Evolutionary conservation across 345 rosid species (phyloP).

Genomic region (Combretum micranthum): DNA sequence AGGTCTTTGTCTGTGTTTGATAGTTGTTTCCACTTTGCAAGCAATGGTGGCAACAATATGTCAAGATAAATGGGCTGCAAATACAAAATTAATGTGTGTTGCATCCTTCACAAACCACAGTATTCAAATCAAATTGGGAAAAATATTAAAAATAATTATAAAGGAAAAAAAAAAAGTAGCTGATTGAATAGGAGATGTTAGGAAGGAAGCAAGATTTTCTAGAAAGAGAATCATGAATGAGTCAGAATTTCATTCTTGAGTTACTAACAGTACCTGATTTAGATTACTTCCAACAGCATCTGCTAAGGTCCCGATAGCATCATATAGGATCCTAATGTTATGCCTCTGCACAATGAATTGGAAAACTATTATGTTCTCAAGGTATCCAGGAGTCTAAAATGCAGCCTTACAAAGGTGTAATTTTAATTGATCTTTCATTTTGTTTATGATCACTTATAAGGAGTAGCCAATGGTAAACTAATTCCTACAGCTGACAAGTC

Average conservation of each 20-base stretch:
- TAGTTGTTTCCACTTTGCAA: slow-evolving; percentile 84
- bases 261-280: slow-evolving; percentile 45
- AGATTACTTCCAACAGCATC: slow-evolving; percentile 81
- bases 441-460: too few species aligned
- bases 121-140: neutral
- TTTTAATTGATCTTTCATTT: too few species aligned
- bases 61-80: slow-evolving; percentile 70
- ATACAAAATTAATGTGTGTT: neutral
- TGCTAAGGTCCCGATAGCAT: slow-evolving; percentile 93
- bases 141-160: too few species aligned
- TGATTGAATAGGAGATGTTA: neutral
- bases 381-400: too few species aligned
- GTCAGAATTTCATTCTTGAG: too few species aligned
- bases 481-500: too few species aligned
- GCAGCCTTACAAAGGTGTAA: too few species aligned
- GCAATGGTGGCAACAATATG: slow-evolving; percentile 81
- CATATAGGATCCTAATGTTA: slow-evolving; percentile 82
- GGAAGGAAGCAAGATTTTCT: too few species aligned
- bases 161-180: neutral
- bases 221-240: too few species aligned
- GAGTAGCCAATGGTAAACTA: too few species aligned
- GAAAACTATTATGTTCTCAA: too few species aligned
- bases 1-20: slow-evolving; percentile 82
- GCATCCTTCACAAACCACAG: too few species aligned
- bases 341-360: slow-evolving; percentile 38